Base-by-base conservation (phyloP, 2,329 filamentous ascomycete genomes). In the Emergomyces africanus region DNA sequence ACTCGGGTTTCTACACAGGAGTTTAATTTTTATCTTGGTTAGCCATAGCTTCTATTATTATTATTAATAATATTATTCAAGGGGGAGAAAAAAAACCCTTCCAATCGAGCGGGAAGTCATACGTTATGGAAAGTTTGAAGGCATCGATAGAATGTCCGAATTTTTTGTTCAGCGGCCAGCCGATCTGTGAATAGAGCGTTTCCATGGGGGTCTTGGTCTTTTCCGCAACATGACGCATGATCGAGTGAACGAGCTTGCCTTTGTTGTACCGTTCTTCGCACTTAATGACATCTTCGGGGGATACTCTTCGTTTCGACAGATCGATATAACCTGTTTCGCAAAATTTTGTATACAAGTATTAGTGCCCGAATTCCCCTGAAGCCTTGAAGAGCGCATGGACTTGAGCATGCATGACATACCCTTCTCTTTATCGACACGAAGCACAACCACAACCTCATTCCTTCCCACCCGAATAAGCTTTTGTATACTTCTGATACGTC, bases 261-360 rank as follows among this genome's bases (percentile, higher is more conserved):
- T 99, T 99, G 84, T 99, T 99, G 83, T 96, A 99, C 68, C 94
- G 85, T 80, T 99, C 94, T 74, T 99, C 94, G 74, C 95, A 99
- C 79, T 96, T 96, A 68, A 96, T 82, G 64, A 97, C 94, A 79
- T 99, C 94, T 75, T 99, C 94, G 50, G 94, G 88, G 49, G 91
- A 96, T 61, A 99, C 94, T 79, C 94, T 88, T 72, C 94, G 91
- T 82, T 99, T 99, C 63, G 90, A 96, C 73, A 99, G 79, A 86
- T 99, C 94, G 70, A 99, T 99, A 74, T 99, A 99, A 64, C 90
- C 86, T 86, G 62, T 48, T 64, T 15, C 35, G 33, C 33, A 54
- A n/a, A n/a, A 46, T 33, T 15, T 25, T 25, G 49, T 49, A n/a
- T 58, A 23, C n/a, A 44, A 42, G 20, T 23, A 25, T 49, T 49